Evolutionary conservation across 352 stramenopile species (phyloP), one percentile per base, ranked within the genome.

Genomic region (Pythium utonaiense): DNA sequence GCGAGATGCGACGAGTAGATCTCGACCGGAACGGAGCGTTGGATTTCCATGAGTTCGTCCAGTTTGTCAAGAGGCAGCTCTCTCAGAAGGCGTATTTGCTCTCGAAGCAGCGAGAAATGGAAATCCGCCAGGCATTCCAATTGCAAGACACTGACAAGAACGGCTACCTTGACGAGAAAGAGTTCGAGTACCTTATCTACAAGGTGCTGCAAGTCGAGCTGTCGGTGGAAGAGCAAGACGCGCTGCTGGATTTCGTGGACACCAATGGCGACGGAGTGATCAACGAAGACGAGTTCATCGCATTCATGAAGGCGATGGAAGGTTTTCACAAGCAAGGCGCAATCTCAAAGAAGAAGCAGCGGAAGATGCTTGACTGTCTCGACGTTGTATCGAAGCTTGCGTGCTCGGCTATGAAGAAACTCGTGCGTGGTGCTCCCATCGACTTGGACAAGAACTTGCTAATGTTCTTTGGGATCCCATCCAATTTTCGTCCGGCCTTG

Each of bases 171-270:
- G 80, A 91, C 25, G 74, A 86, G 30, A 75, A 84, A 28, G 78
- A 93, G 60, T 93, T 93, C 44, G 79, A 90, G 48, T 88, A 88
- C 47, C 47, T 90, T 9, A 70, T 91, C 17, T 86, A 88, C 55
- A 86, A 91, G 42, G 69, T 89, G 9, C 66, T 93, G 3, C 80
- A 88, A 33, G 77, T 93, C 9, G 80, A 90, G 28, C 60, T 93
- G 5, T 87, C 83, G 0, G 71, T 89, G 2, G 81, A 91, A 57
- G 80, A 93, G 48, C 80, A 89, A 44, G 71, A 85, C 48, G 77
- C 80, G 13, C 58, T 93, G 34, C 57, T 91, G 8, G 83, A 91
- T 64, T 86, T 87, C 40, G 72, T 89, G 0, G 80, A 91, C 36
- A 75, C 62, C 21, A 83, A 83, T 34, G 73, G 73, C 3, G 80